These are phyloP conservation scores for Draba incana DNA, from an alignment of 345 rosid species.

Conservation along the genomic window DNA sequence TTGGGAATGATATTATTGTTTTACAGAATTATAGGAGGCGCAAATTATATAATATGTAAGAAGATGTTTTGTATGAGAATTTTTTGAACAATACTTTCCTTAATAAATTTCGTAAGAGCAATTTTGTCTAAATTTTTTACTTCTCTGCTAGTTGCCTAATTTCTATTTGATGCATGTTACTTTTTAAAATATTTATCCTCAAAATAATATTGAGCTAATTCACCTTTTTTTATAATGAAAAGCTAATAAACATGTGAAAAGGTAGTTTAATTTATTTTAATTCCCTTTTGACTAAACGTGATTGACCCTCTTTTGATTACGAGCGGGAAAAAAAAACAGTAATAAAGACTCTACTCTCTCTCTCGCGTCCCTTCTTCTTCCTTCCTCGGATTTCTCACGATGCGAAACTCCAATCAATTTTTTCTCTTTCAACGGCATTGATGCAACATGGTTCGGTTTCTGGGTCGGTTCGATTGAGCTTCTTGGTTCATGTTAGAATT, in stretches of 20 bases:
- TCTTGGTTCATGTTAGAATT: background rate
- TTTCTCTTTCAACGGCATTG: slow-evolving; percentile 29
- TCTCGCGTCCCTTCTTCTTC: slow-evolving; percentile 12
- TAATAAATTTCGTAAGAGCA: no score
- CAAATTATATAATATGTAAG: no score
- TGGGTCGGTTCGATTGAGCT: slow-evolving; percentile 33
- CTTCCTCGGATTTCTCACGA: slow-evolving; percentile 27
- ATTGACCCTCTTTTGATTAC: background rate
- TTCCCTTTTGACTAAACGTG: background rate
- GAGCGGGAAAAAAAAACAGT: background rate
- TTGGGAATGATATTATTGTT: no score
- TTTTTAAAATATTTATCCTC: no score
- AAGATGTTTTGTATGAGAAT: no score
- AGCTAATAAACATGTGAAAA: background rate
- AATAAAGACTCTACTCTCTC: slow-evolving; percentile 16
- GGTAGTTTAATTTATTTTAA: background rate
- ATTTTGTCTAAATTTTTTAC: no score
- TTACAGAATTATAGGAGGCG: no score
- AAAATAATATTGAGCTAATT: no score
- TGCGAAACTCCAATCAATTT: background rate
- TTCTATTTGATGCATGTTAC: no score
- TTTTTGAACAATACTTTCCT: no score
- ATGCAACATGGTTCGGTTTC: slow-evolving; percentile 33
- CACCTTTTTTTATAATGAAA: no score
- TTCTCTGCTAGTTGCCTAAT: no score